Percentiles rank a stretch among this genome's conserved stretches.
phyloP scores from a whole-genome alignment of 768 basidiomycete species.

The Termitomyces sp. region DNA sequence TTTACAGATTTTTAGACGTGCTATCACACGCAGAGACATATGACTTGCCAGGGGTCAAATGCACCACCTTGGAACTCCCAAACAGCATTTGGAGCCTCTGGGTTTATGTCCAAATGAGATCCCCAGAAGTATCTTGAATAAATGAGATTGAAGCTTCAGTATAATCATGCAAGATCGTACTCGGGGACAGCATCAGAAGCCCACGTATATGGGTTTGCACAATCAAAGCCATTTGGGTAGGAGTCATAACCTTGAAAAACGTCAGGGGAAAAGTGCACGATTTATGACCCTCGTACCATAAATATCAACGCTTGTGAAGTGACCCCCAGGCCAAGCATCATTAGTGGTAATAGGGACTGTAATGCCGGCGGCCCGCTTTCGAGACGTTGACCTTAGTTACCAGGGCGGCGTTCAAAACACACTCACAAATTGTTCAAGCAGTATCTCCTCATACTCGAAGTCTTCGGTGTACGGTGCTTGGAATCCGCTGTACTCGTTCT shows the following conservation, averaged over 20 bases:
- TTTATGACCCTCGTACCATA: conserved; percentile 27
- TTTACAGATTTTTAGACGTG: background rate
- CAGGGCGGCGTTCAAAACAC: background rate
- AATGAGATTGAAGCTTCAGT: background rate
- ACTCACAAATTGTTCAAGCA: conserved; percentile 28
- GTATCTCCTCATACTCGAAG: conserved; percentile 28
- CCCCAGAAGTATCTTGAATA: conserved; percentile 30
- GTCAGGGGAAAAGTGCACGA: background rate
- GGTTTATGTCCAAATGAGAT: conserved; percentile 29
- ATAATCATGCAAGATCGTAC: conserved; percentile 14
- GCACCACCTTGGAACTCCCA: conserved; percentile 47
- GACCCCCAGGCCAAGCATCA: conserved; percentile 39
- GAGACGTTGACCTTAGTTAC: background rate
- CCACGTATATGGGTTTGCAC: conserved; percentile 42
- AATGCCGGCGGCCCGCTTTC: conserved; percentile 35
- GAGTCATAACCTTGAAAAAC: conserved; percentile 31
- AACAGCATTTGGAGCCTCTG: conserved; percentile 32
- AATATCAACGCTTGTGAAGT: conserved; percentile 40
- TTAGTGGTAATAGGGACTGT: conserved; percentile 43
- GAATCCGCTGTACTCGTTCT: conserved; percentile 48
- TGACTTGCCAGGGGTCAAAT: conserved; percentile 40
- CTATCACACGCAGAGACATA: background rate
- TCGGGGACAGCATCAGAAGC: conserved; percentile 34
- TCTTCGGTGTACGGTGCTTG: conserved; percentile 34
- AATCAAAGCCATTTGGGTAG: conserved; percentile 52